Evolutionary conservation across 164 flowering plant genomes (phyloP), one percentile per base, ranked within the genome.

Genomic region (Malania oleifera): DNA sequence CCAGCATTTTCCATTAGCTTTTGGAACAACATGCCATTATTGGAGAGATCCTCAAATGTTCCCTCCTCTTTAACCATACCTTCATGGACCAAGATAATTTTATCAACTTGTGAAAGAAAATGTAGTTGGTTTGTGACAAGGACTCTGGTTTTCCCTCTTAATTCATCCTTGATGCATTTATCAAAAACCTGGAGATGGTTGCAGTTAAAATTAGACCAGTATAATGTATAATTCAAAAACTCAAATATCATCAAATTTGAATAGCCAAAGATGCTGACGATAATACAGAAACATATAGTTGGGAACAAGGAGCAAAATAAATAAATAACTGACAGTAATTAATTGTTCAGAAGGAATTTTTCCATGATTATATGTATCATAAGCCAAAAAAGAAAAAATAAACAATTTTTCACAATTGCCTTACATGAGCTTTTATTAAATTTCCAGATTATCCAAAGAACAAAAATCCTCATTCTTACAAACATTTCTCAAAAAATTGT

Each of bases 1-100:
- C 99, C 97, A 1, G 96, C 99, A 80, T 86, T 93, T 81, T 93
- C 97, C 99, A 93, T 88, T 49, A 93, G 69, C 59, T 75, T 90
- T 66, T 82, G 84, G 68, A 95, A 95, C 20, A 89, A 60, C 23
- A 53, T 15, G 28, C 97, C 96, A 62, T 74, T 81, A n/a, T 73
- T 73, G 22, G 82, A 81, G 13, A 95, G 91, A 37, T 89, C 88
- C 58, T 95, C 99, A 77, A 80, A 95, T 22, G 97, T 85, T 56
- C 99, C 99, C 57, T 83, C 93, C 76, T 95, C 97, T 77, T 86
- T 91, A 43, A 95, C 85, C 75, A 54, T 77, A 25, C 99, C 99
- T 48, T 91, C 97, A 71, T 89, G 95, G 47, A 95, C 91, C 59
- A 95, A 44, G 44, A 95, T 74, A 50, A 95, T 89, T 68, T 74